Base-by-base conservation (phyloP, 2,329 filamentous ascomycete genomes). In the Fusarium brachygibbosum region DNA sequence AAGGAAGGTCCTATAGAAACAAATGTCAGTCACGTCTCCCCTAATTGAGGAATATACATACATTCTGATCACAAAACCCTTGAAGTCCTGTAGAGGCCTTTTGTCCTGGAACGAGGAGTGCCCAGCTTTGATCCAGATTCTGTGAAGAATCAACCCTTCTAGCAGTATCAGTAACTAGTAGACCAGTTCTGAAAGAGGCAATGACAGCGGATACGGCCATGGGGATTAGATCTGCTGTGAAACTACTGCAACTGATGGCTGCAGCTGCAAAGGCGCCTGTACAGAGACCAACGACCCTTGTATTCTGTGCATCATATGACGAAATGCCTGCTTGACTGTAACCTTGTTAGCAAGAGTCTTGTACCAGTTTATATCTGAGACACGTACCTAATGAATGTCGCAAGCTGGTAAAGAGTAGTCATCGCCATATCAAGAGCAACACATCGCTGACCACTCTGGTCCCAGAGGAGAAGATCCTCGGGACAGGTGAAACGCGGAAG, bases 401-500 rank as follows among this genome's bases (percentile, higher is more conserved):
- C 69, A 3, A 72, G 69, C 2, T 72, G 69, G 50, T 68, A 72
- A 25, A 72, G 29, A 19, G 69, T 68, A 7, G 63, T 72, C 48
- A 72, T 65, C 0, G 69, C 69, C 69, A 72, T 72, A 31, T 72
- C 69, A 10, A 72, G 23, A 2, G 69, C 69, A 31, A 72, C 28
- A 14, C 69, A 72, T 46, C 69, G 54, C 40, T 51, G 58, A 5
- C 69, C 67, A 16, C 35, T 66, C 17, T 70, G 63, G 17, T 70
- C 59, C 69, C 69, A 72, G 1, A 50, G 17, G 2, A 72, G 57
- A 1, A 72, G 44, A 60, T 72, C 69, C 6, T 72, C 66, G 17
- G 52, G 64, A 16, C 69, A 70, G 0, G 69, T 72, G 9, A 72
- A 72, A 2, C 69, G 53, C 0, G 69, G 66, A 5, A 72, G 42